These are phyloP conservation scores for Sporisorium graminicola DNA, from an alignment of 1,284 basidiomycete genomes.

Conservation along the genomic window DNA sequence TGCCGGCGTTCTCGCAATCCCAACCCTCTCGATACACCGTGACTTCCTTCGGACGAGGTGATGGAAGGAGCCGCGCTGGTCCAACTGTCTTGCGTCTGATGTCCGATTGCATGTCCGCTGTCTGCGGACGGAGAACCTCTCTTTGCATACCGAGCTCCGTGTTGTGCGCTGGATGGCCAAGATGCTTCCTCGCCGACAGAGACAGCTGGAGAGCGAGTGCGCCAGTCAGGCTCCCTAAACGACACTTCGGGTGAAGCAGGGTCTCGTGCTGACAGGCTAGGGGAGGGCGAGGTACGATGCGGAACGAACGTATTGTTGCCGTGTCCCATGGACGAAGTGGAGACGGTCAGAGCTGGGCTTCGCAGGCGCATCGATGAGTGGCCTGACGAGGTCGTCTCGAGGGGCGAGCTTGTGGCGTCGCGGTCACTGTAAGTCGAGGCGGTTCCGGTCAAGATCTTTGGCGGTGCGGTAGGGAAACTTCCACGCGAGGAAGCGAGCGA, in stretches of 20 bases:
- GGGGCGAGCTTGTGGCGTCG: conserved; percentile 33
- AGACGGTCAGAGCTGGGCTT: conserved; percentile 33
- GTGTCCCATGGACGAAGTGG: conserved; percentile 33
- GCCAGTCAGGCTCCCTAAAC: conserved; percentile 31
- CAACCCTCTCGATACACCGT: conserved; percentile 17
- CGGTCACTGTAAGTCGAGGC: conserved; percentile 16
- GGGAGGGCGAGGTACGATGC: conserved; percentile 20
- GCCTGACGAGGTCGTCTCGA: conserved; percentile 47
- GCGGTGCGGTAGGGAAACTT: conserved; percentile 25
- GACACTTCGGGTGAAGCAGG: conserved; percentile 30
- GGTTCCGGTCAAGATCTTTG: conserved; percentile 22
- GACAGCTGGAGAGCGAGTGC: conserved; percentile 27
- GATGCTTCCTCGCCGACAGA: conserved; percentile 22
- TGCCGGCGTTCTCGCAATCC: conserved; percentile 55
- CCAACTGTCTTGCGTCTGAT: conserved; percentile 45
- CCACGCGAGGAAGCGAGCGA: conserved; percentile 9
- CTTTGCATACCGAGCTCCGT: conserved; percentile 2
- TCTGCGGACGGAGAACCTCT: conserved; percentile 25
- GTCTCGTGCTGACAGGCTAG: conserved; percentile 18
- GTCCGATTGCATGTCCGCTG: conserved; percentile 14
- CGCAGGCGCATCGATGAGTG: conserved; percentile 41
- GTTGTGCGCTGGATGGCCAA: neutral
- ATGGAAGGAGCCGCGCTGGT: conserved; percentile 34
- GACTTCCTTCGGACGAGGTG: conserved; percentile 35
- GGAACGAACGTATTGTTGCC: neutral